These are phyloP conservation scores for Viola odorata DNA, from an alignment of 345 rosid genomes.

Conservation along the genomic window DNA sequence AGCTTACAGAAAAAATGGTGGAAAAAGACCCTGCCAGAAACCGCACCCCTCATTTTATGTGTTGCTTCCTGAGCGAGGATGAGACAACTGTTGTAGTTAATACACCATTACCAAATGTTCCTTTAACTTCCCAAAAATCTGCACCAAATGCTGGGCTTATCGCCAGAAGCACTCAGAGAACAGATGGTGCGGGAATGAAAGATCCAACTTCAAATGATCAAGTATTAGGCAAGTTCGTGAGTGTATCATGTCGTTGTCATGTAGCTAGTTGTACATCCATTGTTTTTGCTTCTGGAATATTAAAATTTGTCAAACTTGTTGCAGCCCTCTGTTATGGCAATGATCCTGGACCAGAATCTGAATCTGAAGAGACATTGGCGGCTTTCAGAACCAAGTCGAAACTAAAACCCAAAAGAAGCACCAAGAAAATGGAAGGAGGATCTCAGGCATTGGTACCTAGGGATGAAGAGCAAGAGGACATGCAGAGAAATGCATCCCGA, in stretches of 20 bases:
- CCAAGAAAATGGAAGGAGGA: conserved; percentile 16
- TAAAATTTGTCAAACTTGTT: conserved; percentile 4
- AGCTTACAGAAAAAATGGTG: conserved; percentile 68
- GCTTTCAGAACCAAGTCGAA: conserved; percentile 22
- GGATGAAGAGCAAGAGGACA: no score
- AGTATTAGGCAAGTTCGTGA: conserved; percentile 27
- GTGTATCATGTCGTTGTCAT: background rate
- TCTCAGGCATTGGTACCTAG: no score
- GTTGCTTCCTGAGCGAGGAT: conserved; percentile 52
- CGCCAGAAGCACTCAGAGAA: conserved; percentile 27
- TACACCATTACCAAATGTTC: conserved; percentile 39
- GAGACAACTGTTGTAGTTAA: conserved; percentile 41
- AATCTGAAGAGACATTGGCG: conserved; percentile 30
- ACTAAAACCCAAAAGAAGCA: conserved; percentile 21
- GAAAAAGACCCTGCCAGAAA: conserved; percentile 63
- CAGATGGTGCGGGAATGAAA: conserved; percentile 17
- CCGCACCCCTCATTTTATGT: conserved; percentile 60
- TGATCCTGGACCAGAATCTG: conserved; percentile 37
- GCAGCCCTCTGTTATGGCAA: conserved; percentile 49
- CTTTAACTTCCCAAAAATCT: conserved; percentile 45
- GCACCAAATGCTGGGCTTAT: conserved; percentile 29
- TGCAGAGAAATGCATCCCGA: no score
- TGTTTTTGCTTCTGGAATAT: conserved; percentile 8
- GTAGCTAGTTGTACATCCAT: background rate
- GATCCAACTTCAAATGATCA: conserved; percentile 17